Evolutionary conservation across 495 filamentous ascomycete species (phyloP).

Genomic region (Aspergillus steynii): DNA sequence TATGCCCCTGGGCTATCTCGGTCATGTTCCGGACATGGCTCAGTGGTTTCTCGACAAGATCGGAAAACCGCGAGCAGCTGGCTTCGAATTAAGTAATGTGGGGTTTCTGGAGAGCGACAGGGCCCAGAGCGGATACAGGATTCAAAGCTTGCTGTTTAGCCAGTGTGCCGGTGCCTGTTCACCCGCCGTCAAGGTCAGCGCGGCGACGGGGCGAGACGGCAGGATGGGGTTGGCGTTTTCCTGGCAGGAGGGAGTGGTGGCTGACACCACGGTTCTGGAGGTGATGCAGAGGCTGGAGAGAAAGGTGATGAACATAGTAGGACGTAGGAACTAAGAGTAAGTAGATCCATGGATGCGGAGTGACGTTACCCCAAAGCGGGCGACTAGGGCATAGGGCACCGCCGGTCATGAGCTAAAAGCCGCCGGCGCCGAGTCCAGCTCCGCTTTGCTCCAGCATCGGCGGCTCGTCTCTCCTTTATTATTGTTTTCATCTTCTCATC

Average conservation of each 20-base stretch:
- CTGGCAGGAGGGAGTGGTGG: constrained; percentile 14
- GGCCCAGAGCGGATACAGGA: neutral
- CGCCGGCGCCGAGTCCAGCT: neutral
- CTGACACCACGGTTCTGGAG: neutral
- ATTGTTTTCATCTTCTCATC: constrained; percentile 22
- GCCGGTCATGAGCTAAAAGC: constrained; percentile 26
- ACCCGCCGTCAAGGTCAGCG: constrained; percentile 18
- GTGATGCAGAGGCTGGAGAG: neutral
- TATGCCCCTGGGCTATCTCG: constrained; percentile 15
- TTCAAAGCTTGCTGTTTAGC: constrained; percentile 16
- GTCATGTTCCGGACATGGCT: constrained; percentile 12
- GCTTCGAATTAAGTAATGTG: constrained; percentile 15
- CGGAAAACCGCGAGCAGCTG: constrained; percentile 6
- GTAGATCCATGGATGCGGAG: constrained; percentile 22
- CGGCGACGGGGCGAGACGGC: constrained; percentile 14
- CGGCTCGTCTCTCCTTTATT: constrained; percentile 17
- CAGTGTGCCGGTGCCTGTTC: constrained; percentile 17
- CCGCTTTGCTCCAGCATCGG: constrained; percentile 5
- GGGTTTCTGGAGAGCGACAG: neutral
- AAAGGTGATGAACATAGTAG: neutral
- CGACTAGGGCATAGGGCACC: constrained; percentile 45
- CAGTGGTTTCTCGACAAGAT: constrained; percentile 15
- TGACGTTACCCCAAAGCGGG: constrained; percentile 37
- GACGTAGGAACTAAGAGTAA: neutral
- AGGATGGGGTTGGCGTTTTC: constrained; percentile 11